Percentiles rank a stretch among this genome's conserved stretches.
Conservation (phyloP, 768 basidiomycete genomes). For the Amylocystis lapponica region DNA sequence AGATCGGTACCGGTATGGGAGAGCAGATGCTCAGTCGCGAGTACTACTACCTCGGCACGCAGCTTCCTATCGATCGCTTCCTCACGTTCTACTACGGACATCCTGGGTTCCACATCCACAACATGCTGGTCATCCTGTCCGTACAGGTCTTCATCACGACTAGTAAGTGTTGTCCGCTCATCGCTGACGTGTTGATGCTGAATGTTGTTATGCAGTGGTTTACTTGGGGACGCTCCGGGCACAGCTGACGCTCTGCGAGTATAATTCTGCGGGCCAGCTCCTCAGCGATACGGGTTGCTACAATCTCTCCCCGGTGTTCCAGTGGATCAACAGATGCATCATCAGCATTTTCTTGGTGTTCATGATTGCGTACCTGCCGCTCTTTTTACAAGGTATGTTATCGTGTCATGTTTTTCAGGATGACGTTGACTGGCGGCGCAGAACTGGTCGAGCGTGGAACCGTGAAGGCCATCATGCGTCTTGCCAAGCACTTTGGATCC, state of each 20-base stretch:
- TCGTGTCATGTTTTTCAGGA: background rate
- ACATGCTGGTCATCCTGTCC: slow-evolving; percentile 96
- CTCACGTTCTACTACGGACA: slow-evolving; percentile 99
- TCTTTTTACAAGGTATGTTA: slow-evolving; percentile 85
- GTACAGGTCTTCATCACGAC: slow-evolving; percentile 94
- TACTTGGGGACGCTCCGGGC: slow-evolving; percentile 92
- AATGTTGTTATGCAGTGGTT: slow-evolving; percentile 65
- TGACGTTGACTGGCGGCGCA: slow-evolving; percentile 28
- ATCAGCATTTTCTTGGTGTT: slow-evolving; percentile 98
- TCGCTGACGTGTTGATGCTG: slow-evolving; percentile 19
- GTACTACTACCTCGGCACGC: slow-evolving; percentile 98
- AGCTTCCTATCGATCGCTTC: slow-evolving; percentile 97
- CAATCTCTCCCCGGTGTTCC: slow-evolving; percentile 87
- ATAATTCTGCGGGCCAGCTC: slow-evolving; percentile 65
- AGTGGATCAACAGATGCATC: slow-evolving; percentile 95
- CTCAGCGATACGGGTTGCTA: slow-evolving; percentile 86
- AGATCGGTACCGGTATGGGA: slow-evolving; percentile 99
- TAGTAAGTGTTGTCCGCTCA: slow-evolving; percentile 42
- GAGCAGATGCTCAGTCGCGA: slow-evolving; percentile 99
- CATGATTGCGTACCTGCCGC: slow-evolving; percentile 91
- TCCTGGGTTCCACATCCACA: slow-evolving; percentile 99
- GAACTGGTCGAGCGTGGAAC: slow-evolving; percentile 96
- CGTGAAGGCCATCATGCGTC: slow-evolving; percentile 82
- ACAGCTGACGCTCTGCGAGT: slow-evolving; percentile 73
- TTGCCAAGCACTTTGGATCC: slow-evolving; percentile 92